phyloP scores from a whole-genome alignment of 2,329 filamentous ascomycete genomes.

The Alternaria rosae region DNA sequence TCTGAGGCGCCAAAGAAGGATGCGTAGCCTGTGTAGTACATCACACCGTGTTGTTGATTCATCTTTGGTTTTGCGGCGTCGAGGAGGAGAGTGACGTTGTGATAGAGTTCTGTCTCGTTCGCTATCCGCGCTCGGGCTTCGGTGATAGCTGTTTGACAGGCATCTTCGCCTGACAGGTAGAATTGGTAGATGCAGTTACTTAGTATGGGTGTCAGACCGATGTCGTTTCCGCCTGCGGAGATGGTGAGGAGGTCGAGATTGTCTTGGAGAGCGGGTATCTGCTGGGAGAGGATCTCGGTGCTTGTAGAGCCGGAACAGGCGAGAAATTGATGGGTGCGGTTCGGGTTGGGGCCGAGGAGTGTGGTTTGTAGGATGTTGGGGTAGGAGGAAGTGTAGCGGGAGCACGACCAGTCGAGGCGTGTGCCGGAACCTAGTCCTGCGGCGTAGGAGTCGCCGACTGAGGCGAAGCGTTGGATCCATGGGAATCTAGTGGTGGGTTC shows the following conservation, averaged over 20 bases:
- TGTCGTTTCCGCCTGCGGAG: conserved; percentile 45
- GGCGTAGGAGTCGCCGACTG: conserved; percentile 44
- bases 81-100: conserved; percentile 29
- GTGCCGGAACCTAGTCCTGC: conserved; percentile 39
- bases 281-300: conserved; percentile 36
- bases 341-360: conserved; percentile 16
- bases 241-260: conserved; percentile 40
- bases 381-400: conserved; percentile 38
- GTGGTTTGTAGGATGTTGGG: conserved; percentile 33
- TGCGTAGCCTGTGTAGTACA: conserved; percentile 43
- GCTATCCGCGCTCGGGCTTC: conserved; percentile 27
- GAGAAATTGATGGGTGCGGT: conserved; percentile 35
- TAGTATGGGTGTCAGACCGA: conserved; percentile 36
- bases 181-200: conserved; percentile 44
- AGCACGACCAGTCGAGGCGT: conserved; percentile 38
- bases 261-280: conserved; percentile 26
- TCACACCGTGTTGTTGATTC: conserved; percentile 28
- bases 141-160: conserved; percentile 32
- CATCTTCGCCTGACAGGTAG: conserved; percentile 30
- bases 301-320: conserved; percentile 42
- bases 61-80: conserved; percentile 31
- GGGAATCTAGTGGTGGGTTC: conserved; percentile 2
- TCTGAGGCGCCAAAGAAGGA: conserved; percentile 40
- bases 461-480: conserved; percentile 37
- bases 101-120: conserved; percentile 25